Evolutionary conservation across 805 yeast species (phyloP).

Genomic region (Myxozyma kluyveri): DNA sequence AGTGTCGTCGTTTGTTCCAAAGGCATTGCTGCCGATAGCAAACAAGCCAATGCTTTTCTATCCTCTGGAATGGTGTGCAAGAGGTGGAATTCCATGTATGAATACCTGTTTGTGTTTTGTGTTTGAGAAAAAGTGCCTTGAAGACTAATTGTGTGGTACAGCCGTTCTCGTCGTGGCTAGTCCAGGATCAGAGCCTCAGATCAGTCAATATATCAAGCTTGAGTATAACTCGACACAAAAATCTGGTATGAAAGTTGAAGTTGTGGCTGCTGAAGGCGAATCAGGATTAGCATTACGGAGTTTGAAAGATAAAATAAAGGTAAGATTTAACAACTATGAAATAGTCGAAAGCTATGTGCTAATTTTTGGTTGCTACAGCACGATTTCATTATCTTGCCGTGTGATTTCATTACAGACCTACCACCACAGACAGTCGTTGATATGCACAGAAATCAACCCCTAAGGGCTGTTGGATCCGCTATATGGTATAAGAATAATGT

Average conservation of each 20-base stretch:
- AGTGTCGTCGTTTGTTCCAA: constrained; percentile 59
- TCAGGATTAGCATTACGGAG: constrained; percentile 65
- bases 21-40: constrained; percentile 86
- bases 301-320: constrained; percentile 39
- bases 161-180: constrained; percentile 49
- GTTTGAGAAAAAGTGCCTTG: background rate
- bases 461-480: constrained; percentile 66
- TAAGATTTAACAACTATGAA: constrained; percentile 1
- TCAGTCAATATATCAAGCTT: constrained; percentile 34
- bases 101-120: background rate
- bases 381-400: constrained; percentile 81
- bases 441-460: constrained; percentile 70
- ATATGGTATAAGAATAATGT: constrained; percentile 72
- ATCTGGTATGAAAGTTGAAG: constrained; percentile 54
- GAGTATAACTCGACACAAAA: constrained; percentile 24
- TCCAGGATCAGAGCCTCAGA: constrained; percentile 50
- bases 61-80: constrained; percentile 85
- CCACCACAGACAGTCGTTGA: constrained; percentile 88
- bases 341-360: background rate
- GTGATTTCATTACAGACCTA: constrained; percentile 88
- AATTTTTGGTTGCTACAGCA: constrained; percentile 29
- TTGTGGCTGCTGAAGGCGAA: constrained; percentile 48
- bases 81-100: constrained; percentile 30
- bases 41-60: constrained; percentile 84
- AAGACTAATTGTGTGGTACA: background rate